Conservation (phyloP, 2,329 filamentous ascomycete species). For the Stachybotrys echinatus region DNA sequence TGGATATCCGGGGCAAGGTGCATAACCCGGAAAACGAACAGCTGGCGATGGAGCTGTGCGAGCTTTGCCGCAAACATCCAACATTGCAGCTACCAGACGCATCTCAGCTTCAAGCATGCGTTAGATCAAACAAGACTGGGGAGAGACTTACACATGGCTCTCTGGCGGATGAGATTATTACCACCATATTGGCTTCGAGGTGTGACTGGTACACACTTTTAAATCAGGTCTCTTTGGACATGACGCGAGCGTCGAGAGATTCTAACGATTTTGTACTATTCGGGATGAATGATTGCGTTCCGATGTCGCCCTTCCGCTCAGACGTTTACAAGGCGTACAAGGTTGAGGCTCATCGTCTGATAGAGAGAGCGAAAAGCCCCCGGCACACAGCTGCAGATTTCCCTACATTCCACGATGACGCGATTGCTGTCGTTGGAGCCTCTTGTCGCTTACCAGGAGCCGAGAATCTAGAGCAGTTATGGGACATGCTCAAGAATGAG, state of each 20-base stretch:
- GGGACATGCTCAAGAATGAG: neutral
- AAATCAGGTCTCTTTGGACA: neutral
- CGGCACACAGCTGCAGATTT: no score
- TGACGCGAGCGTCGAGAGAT: neutral
- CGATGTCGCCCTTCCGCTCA: neutral
- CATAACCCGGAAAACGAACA: conserved; percentile 1
- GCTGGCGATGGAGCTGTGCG: neutral
- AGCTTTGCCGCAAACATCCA: neutral
- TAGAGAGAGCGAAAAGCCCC: neutral
- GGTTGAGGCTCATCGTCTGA: neutral
- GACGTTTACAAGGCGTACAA: neutral
- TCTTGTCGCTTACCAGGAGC: conserved; percentile 1
- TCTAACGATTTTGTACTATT: neutral
- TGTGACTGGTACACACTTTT: conserved; percentile 1
- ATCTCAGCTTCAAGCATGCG: neutral
- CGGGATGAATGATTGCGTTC: neutral
- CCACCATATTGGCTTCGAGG: conserved; percentile 1
- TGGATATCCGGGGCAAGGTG: neutral
- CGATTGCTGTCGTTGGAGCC: conserved; percentile 1
- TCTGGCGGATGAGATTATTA: neutral
- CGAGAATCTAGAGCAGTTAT: neutral
- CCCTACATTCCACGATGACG: neutral
- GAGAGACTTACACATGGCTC: neutral
- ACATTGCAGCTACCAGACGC: neutral
- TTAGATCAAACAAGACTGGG: neutral